Evolutionary conservation across 306 rosid genomes (phyloP), one percentile per base, ranked within the genome.

Genomic region (Glycine tomentella): DNA sequence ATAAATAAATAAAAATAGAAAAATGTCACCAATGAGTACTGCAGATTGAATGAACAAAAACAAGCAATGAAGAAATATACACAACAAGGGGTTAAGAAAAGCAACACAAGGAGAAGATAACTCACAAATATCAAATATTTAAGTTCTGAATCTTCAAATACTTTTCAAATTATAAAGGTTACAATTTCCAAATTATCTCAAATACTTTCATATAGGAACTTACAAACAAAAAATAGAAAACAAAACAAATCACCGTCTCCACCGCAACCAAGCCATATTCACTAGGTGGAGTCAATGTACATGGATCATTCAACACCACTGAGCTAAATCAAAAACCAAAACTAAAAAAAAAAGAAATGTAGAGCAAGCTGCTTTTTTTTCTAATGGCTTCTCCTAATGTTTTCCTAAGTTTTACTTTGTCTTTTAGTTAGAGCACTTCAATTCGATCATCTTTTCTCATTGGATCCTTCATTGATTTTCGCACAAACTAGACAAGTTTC

Each of bases 21-120:
- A 52, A 17, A 7, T 14, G 36, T 57, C 51, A 38, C 15, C 58
- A 49, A 31, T 7, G 8, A 1, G 17, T 45, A 69, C 48, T 3
- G 63, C 77, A 48, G 0, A 1, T 17, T 8, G 14, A 15, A 56
- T 3, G 2, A 5, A 72, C 9, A 9, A 16, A 16, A 70, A 17
- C 45, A 70, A 59, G 11, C 5, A 70, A 74, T 46, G 59, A 40
- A 38, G 57, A 71, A 63, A 51, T 69, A 71, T 17, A 20, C 20
- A 40, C 17, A 33, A 20, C 36, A 40, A 15, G 42, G 12, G 40
- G 65, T 38, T n/a, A 72, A 63, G 14, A 70, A 72, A 72, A 13
- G 4, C 44, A 4, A 14, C 15, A 63, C 69, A 63, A 56, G 16
- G 10, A 33, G 9, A 20, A 56, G 10, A 63, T 63, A 63, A 13